Conservation (phyloP, 306 rosid genomes). For the Hylodesmum podocarpum region DNA sequence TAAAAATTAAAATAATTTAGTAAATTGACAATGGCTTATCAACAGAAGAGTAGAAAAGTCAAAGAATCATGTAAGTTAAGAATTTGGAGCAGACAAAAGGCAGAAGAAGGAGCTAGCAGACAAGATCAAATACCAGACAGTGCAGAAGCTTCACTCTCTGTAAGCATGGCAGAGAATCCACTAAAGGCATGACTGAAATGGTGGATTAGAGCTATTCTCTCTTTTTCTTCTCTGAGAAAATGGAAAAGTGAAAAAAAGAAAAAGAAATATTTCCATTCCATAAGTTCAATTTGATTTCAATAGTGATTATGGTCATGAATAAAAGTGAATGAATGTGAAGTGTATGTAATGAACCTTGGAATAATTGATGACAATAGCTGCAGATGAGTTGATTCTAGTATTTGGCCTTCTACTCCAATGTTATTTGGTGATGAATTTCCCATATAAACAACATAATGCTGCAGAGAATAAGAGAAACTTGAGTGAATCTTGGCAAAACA, state of each 20-base stretch:
- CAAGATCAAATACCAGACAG: conserved; percentile 59
- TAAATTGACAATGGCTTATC: background rate
- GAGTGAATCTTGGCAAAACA: background rate
- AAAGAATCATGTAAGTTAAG: conserved; percentile 3
- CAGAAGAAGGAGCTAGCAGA: background rate
- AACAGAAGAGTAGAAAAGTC: conserved; percentile 17
- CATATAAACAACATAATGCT: conserved; percentile 90
- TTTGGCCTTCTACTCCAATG: conserved; percentile 34
- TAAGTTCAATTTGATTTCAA: conserved; percentile 5
- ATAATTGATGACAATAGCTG: conserved; percentile 64
- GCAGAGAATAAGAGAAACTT: conserved; percentile 24
- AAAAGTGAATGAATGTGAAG: background rate
- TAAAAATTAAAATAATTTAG: background rate
- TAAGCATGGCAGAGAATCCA: conserved; percentile 94
- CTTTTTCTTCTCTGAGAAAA: conserved; percentile 60
- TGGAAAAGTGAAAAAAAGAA: background rate
- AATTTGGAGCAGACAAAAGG: conserved; percentile 16
- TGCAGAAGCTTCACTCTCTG: conserved; percentile 74
- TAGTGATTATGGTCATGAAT: background rate
- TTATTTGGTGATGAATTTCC: conserved; percentile 62
- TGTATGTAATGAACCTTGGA: conserved; percentile 38
- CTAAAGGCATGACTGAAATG: conserved; percentile 73
- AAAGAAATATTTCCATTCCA: background rate
- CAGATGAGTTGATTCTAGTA: conserved; percentile 50
- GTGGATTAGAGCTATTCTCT: conserved; percentile 56